Evolutionary conservation across 495 filamentous ascomycete species (phyloP).

Genomic region (Immersiella caudata): DNA sequence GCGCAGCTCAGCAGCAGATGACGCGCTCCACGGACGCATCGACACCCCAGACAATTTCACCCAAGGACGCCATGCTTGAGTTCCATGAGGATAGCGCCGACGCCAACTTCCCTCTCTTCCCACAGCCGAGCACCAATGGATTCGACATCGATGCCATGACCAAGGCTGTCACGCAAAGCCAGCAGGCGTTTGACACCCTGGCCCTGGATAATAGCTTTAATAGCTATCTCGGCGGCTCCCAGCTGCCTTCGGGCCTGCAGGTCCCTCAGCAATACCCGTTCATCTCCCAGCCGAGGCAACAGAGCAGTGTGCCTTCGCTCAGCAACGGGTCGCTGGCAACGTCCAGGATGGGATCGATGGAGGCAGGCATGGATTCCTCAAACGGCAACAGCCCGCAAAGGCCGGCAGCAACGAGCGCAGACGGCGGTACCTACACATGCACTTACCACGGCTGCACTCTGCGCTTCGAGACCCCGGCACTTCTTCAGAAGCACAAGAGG

Average conservation of each 20-base stretch:
- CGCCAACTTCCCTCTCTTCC: constrained; percentile 68
- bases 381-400: constrained; percentile 44
- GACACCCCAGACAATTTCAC: constrained; percentile 88
- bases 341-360: constrained; percentile 47
- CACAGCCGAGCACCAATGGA: constrained; percentile 43
- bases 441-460: constrained; percentile 88
- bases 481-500: constrained; percentile 93
- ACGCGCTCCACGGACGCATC: constrained; percentile 46
- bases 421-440: constrained; percentile 90
- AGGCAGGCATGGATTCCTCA: constrained; percentile 37
- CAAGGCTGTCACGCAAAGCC: constrained; percentile 36
- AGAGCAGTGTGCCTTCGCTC: constrained; percentile 50
- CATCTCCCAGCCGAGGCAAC: constrained; percentile 45
- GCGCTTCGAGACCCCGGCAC: constrained; percentile 82
- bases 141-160: constrained; percentile 38
- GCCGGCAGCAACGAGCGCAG: constrained; percentile 67
- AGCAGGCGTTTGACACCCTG: constrained; percentile 48
- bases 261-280: constrained; percentile 64
- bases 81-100: constrained; percentile 70
- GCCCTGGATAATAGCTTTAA: constrained; percentile 47
- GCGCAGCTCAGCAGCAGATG: constrained; percentile 56
- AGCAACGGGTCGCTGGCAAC: constrained; percentile 40
- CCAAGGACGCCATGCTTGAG: constrained; percentile 88
- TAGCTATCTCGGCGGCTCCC: constrained; percentile 37
- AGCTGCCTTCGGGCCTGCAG: constrained; percentile 49